Percentiles rank a stretch among this genome's conserved stretches.
phyloP scores from a whole-genome alignment of 2,329 filamentous ascomycete species.

The Colletotrichum abscissum region DNA sequence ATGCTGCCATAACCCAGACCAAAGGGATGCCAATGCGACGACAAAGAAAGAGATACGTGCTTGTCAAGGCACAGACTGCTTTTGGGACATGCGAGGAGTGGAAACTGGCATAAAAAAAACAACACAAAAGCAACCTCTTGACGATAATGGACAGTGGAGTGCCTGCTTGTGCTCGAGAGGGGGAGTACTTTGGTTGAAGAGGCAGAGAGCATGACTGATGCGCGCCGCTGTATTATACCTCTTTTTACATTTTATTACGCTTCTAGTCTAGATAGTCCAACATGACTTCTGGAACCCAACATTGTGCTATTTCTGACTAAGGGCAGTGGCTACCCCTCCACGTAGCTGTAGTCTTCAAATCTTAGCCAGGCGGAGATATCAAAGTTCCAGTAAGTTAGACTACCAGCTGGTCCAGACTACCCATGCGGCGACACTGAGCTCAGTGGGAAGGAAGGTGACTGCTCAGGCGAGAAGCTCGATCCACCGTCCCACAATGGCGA shows the following conservation, averaged over 20 bases:
- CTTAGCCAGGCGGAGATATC: background rate
- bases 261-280: constrained; percentile 19
- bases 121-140: constrained; percentile 24
- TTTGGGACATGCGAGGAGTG: background rate
- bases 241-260: constrained; percentile 17
- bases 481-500: constrained; percentile 11
- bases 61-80: background rate
- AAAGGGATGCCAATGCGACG: background rate
- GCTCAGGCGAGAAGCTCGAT: background rate
- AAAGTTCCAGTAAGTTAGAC: background rate
- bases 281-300: constrained; percentile 14
- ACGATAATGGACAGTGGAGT: constrained; percentile 34
- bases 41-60: background rate
- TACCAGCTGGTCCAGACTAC: background rate
- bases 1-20: background rate
- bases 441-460: background rate
- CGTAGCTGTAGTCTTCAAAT: background rate
- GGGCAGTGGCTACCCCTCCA: no score
- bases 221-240: constrained; percentile 36
- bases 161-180: constrained; percentile 11
- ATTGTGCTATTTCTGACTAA: background rate
- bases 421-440: background rate
- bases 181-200: background rate
- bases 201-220: constrained; percentile 24
- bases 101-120: constrained; percentile 9